Conservation (phyloP, 371 early-diverging fungal genomes). For the Mortierella sp. region DNA sequence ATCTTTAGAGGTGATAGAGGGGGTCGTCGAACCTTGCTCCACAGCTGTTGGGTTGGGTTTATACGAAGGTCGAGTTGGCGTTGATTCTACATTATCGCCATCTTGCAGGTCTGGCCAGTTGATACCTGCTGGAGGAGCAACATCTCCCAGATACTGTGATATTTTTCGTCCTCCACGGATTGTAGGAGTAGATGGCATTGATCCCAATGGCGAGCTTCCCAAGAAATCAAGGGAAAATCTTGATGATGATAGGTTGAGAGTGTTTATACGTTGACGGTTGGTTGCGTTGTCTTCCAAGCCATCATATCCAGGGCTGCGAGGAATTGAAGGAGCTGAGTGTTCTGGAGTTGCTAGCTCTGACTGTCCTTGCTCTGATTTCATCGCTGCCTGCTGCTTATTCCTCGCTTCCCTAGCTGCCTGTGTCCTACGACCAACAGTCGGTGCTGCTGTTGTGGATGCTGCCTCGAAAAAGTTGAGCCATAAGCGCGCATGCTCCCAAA, state of each 20-base stretch:
- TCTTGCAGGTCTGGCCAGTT: neutral
- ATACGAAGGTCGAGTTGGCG: constrained; percentile 19
- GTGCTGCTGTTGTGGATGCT: constrained; percentile 9
- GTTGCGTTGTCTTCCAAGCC: constrained; percentile 15
- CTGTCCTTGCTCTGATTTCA: neutral
- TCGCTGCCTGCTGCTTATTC: constrained; percentile 8
- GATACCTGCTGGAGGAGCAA: constrained; percentile 2
- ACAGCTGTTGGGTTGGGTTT: neutral
- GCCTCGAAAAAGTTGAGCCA: constrained; percentile 51
- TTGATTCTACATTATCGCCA: constrained; percentile 8
- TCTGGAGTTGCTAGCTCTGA: constrained; percentile 5
- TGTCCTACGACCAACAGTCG: constrained; percentile 10
- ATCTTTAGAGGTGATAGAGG: constrained; percentile 14
- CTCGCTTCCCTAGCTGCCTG: constrained; percentile 17
- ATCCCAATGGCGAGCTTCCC: constrained; percentile 15
- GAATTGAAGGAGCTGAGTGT: neutral
- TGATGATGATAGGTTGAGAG: constrained; percentile 15
- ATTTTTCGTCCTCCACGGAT: neutral
- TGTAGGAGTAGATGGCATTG: constrained; percentile 39
- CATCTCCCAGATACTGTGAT: neutral
- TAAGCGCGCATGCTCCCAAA: constrained; percentile 56
- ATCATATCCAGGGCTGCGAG: neutral
- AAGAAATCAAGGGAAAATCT: constrained; percentile 22
- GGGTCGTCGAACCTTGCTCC: constrained; percentile 27
- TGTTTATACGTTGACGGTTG: constrained; percentile 27